Evolutionary conservation across 2,329 filamentous ascomycete species (phyloP).

Genomic region (Daldinia sp.): DNA sequence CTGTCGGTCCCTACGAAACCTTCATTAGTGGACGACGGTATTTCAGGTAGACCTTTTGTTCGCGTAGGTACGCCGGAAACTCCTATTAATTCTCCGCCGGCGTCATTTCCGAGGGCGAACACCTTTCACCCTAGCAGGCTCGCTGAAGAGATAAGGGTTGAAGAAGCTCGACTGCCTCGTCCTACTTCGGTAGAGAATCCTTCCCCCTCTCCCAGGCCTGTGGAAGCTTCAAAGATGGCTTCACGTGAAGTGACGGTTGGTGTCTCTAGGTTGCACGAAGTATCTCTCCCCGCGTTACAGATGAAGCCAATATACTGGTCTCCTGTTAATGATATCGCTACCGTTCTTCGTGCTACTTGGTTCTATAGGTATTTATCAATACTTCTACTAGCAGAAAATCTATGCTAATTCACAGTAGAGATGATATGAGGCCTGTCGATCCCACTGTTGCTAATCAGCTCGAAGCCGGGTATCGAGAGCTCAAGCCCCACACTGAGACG

Average conservation of each 20-base stretch:
- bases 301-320: conserved; percentile 99
- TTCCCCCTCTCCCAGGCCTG: conserved; percentile 36
- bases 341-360: conserved; percentile 89
- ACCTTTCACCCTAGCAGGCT: conserved; percentile 30
- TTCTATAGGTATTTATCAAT: conserved; percentile 75
- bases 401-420: conserved; percentile 51
- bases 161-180: conserved; percentile 19
- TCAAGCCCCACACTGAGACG: conserved; percentile 88
- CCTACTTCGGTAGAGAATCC: conserved; percentile 20
- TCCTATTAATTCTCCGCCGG: conserved; percentile 40
- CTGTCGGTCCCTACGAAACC: conserved; percentile 37
- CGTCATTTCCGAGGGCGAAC: conserved; percentile 41
- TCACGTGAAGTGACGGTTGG: conserved; percentile 78
- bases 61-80: conserved; percentile 53
- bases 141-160: conserved; percentile 38
- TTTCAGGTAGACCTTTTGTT: conserved; percentile 63
- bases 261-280: conserved; percentile 87
- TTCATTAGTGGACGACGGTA: conserved; percentile 56
- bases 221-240: conserved; percentile 35
- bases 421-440: conserved; percentile 91
- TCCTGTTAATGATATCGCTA: conserved; percentile 85
- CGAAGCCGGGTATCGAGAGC: conserved; percentile 86
- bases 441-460: conserved; percentile 87
- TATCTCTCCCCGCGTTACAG: conserved; percentile 79
- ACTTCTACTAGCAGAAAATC: background rate